These are phyloP conservation scores for Grosmannia serpens DNA, from an alignment of 2,329 filamentous ascomycete genomes.

Conservation along the genomic window DNA sequence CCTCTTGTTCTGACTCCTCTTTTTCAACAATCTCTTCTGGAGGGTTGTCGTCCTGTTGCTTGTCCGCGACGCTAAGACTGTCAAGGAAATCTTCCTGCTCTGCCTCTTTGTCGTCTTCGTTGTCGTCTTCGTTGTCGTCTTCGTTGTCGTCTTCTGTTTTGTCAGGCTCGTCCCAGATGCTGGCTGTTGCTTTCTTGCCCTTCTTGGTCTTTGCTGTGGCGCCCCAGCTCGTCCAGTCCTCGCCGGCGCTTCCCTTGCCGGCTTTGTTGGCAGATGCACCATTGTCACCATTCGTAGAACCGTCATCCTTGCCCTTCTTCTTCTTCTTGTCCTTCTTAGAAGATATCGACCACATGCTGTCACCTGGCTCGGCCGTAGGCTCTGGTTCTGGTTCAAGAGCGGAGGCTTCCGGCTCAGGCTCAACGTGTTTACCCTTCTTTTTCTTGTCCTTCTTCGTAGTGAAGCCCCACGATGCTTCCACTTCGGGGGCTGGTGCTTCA, in stretches of 20 bases:
- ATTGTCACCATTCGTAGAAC: not conserved
- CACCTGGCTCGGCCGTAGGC: not conserved
- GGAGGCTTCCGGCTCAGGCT: slow-evolving; percentile 11
- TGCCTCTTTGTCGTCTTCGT: slow-evolving; percentile 10
- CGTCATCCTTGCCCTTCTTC: slow-evolving; percentile 14
- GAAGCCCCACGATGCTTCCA: slow-evolving; percentile 5
- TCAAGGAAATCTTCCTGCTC: slow-evolving; percentile 18
- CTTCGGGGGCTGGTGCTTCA: not conserved
- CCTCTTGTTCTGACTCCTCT: slow-evolving; percentile 29
- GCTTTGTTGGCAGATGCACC: not conserved
- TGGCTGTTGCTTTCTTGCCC: not conserved
- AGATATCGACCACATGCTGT: not conserved
- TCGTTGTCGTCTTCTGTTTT: slow-evolving; percentile 1
- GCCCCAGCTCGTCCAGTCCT: slow-evolving; percentile 11
- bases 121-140: not conserved
- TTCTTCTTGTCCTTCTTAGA: slow-evolving; percentile 22
- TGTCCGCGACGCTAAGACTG: slow-evolving; percentile 22
- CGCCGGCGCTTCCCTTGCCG: slow-evolving; percentile 5
- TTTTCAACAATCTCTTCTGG: slow-evolving; percentile 27
- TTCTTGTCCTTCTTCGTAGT: slow-evolving; percentile 16
- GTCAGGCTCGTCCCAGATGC: slow-evolving; percentile 8
- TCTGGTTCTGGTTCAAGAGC: slow-evolving; percentile 6
- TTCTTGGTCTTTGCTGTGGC: slow-evolving; percentile 6
- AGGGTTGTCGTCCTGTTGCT: slow-evolving; percentile 29
- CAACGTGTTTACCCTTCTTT: slow-evolving; percentile 9